Conservation (phyloP, 805 yeast species). For the Saturnispora hagleri region DNA sequence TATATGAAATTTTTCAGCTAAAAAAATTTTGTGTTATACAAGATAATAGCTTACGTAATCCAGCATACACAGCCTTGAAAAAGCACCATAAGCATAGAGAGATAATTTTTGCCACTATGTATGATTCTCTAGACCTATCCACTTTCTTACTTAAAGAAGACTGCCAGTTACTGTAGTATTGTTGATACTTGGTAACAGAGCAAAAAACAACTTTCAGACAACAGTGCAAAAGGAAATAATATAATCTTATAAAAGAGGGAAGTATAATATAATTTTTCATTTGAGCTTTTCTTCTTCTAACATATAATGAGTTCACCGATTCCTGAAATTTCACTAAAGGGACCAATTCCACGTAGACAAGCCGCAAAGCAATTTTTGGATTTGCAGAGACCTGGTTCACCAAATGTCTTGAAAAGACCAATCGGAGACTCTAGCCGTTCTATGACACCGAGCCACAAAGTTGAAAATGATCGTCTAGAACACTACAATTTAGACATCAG, state of each 20-base stretch:
- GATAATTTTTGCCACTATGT: not conserved
- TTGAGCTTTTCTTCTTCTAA: not conserved
- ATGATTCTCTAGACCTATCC: not conserved
- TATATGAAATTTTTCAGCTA: not conserved
- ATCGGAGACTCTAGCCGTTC: conserved; percentile 8
- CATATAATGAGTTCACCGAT: conserved; percentile 13
- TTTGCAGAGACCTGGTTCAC: conserved; percentile 1
- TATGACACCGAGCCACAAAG: conserved; percentile 1
- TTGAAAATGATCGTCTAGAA: conserved; percentile 18
- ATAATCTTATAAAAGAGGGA: not conserved
- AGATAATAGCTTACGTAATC: not conserved
- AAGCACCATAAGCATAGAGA: not conserved
- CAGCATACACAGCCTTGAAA: not conserved
- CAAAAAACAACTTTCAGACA: not conserved
- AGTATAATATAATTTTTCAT: not conserved
- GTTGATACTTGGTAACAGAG: not conserved
- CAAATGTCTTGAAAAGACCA: not conserved
- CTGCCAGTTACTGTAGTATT: not conserved
- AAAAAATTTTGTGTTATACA: not conserved
- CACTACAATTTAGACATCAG: conserved; percentile 50
- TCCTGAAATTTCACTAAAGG: conserved; percentile 8
- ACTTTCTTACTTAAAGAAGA: not conserved
- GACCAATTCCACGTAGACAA: conserved; percentile 9
- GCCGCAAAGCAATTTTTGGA: not conserved
- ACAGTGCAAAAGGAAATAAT: not conserved